Percentiles rank a stretch among this genome's conserved stretches.
Conservation (phyloP, 1,284 basidiomycete genomes). For the Ustilago hordei region DNA sequence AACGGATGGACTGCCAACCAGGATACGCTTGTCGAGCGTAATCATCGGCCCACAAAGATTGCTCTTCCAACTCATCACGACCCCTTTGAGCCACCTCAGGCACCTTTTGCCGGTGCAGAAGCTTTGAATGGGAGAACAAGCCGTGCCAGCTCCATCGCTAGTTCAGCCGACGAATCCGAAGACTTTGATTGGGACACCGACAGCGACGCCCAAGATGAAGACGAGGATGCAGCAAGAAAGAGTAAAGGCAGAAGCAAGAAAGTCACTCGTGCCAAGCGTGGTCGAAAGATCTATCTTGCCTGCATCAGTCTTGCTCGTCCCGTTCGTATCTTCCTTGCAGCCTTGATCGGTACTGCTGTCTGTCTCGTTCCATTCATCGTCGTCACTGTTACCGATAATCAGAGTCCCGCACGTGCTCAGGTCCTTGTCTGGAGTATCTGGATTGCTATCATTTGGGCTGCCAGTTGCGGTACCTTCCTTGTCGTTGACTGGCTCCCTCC, state of each 20-base stretch:
- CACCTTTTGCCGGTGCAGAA: conserved; percentile 42
- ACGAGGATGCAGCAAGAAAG: conserved; percentile 17
- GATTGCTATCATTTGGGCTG: conserved; percentile 66
- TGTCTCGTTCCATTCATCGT: conserved; percentile 64
- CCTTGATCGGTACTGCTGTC: conserved; percentile 60
- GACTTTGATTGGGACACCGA: conserved; percentile 66
- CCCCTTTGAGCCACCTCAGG: conserved; percentile 35
- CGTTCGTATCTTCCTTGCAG: conserved; percentile 60
- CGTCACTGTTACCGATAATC: conserved; percentile 46
- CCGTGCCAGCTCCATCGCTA: conserved; percentile 46
- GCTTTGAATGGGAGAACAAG: conserved; percentile 24
- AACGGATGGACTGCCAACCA: conserved; percentile 33
- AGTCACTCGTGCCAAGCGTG: conserved; percentile 53
- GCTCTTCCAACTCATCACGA: conserved; percentile 29
- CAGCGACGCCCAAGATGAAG: conserved; percentile 48
- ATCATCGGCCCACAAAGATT: conserved; percentile 31
- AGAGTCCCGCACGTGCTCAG: conserved; percentile 41
- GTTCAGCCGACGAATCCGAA: conserved; percentile 62
- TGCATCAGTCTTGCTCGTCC: conserved; percentile 62
- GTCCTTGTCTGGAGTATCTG: conserved; percentile 65
- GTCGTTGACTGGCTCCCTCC: conserved; percentile 60
- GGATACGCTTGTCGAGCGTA: conserved; percentile 45
- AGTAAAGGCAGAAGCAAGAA: conserved; percentile 30
- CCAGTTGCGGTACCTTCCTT: conserved; percentile 61
- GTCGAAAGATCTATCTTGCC: conserved; percentile 57